Evolutionary conservation across 1,139 yeast genomes (phyloP), one percentile per base, ranked within the genome.

Genomic region (Kodamaea derodonti): DNA sequence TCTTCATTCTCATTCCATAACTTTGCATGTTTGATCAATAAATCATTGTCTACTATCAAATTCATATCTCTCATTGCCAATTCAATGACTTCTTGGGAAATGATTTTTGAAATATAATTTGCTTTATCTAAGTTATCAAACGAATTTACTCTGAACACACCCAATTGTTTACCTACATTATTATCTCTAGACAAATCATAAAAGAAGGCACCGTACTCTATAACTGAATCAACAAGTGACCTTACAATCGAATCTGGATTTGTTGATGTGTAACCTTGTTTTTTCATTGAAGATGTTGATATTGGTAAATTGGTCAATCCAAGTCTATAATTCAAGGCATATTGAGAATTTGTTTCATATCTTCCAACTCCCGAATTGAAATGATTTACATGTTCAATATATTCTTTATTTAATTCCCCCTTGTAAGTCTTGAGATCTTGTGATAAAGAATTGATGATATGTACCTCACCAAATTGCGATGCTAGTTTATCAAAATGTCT

Each of bases 101-200:
- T 69, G 14, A 78, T 64, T 42, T 73, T 75, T 34, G 79, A 76
- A 7, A 83, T 65, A 29, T 71, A 65, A 42, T 78, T 78, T 10
- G 84, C 77, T 41, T 82, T 78, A 37, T 71, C 76, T 36, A 80
- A 63, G n/a, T 84, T 76, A 48, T 80, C 82, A 42, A 81, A 72
- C 0, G 87, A 78, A 46, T 80, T 80, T 8, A 80, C 68, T 41
- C 87, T 52, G 42, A 83, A 74, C 0, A 78, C 76, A 11, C 92
- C 94, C 27, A 79, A 60, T 52, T 83, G 94, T 46, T 79, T 78
- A 1, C 84, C 85, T 26, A 74, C 65, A 48, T 67, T 78, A 2
- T 68, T 63, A 17, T 68, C 63, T 36, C 68, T 62, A 14, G 54
- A 51, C 28, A 62, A 56, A 50, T 79, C 84, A 47, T 69, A 78